Evolutionary conservation across 2,329 filamentous ascomycete genomes (phyloP).

Genomic region (Talaromyces sp.): DNA sequence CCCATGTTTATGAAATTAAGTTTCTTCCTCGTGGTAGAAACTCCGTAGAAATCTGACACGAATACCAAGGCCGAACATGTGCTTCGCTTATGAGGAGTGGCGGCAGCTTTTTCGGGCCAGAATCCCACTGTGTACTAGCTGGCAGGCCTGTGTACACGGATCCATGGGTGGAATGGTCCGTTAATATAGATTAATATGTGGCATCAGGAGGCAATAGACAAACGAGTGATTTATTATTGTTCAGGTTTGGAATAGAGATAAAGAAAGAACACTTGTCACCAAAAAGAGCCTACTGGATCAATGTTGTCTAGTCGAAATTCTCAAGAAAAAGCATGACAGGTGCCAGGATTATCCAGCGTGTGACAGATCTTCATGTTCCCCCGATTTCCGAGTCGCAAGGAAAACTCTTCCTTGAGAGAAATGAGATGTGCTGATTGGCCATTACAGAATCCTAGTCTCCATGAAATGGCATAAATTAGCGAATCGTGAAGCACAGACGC

Average conservation of each 20-base stretch:
- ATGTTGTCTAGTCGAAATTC: neutral
- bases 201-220: neutral
- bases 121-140: slow-evolving; percentile 1
- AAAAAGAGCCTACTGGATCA: neutral
- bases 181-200: slow-evolving; percentile 6
- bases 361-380: neutral
- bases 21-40: neutral
- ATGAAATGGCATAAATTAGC: neutral
- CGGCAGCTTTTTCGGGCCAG: neutral
- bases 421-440: neutral
- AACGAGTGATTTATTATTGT: neutral
- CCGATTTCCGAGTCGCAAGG: neutral
- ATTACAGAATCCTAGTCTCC: neutral
- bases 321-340: neutral
- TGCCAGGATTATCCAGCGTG: neutral
- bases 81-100: neutral
- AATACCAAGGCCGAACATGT: neutral
- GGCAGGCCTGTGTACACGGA: neutral
- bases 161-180: neutral
- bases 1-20: neutral
- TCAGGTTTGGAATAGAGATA: neutral
- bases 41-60: neutral
- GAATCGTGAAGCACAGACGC: neutral
- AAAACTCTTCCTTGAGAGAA: neutral
- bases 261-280: neutral